Conservation (phyloP, 2,329 filamentous ascomycete species). For the Rhynchosporium graminicola region DNA sequence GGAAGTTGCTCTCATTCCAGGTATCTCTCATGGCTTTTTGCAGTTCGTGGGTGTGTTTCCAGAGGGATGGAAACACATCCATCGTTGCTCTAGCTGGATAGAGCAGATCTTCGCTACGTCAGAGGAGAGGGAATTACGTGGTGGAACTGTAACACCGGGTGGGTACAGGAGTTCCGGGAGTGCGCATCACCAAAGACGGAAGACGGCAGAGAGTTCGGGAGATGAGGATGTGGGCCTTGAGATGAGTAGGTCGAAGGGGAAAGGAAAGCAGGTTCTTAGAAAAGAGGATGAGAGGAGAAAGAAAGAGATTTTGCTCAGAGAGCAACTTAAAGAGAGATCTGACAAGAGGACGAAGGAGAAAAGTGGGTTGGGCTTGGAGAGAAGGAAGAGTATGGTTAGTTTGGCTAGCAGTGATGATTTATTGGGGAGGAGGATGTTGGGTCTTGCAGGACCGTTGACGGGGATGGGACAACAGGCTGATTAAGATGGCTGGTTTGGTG, state of each 20-base stretch:
- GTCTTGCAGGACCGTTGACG: conserved; percentile 53
- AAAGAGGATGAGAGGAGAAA: conserved; percentile 51
- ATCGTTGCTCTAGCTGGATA: conserved; percentile 79
- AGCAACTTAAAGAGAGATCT: conserved; percentile 40
- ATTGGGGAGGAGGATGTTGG: conserved; percentile 56
- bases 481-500: conserved; percentile 8
- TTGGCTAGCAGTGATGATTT: conserved; percentile 59
- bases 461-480: conserved; percentile 40
- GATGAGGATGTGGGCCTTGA: conserved; percentile 83
- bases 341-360: conserved; percentile 24
- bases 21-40: conserved; percentile 90
- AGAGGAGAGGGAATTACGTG: conserved; percentile 42
- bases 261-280: conserved; percentile 36
- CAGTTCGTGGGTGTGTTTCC: conserved; percentile 89
- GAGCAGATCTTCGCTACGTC: conserved; percentile 68
- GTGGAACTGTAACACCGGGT: conserved; percentile 26
- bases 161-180: conserved; percentile 5
- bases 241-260: conserved; percentile 61
- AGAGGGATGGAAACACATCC: conserved; percentile 85
- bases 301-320: conserved; percentile 36
- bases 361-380: conserved; percentile 27
- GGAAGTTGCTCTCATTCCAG: conserved; percentile 82
- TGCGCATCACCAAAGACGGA: conserved; percentile 28
- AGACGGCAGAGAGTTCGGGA: conserved; percentile 45
- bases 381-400: conserved; percentile 51